Evolutionary conservation across 805 yeast species (phyloP).

Genomic region (Myxozyma kluyveri): DNA sequence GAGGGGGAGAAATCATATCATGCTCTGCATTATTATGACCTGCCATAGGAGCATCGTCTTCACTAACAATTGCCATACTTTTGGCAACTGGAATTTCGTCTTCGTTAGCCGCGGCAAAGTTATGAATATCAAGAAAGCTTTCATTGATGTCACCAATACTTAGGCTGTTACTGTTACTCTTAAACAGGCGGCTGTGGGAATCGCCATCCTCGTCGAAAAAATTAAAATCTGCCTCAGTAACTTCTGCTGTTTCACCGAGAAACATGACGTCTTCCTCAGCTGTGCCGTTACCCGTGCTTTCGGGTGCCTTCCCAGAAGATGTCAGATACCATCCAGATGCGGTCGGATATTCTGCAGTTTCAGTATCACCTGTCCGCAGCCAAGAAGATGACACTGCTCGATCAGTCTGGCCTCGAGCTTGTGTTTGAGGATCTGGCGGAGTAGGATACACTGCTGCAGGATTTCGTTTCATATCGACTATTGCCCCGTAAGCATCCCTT

Average conservation of each 20-base stretch:
- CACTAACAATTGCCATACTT: constrained; percentile 1
- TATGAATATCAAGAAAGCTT: constrained; percentile 12
- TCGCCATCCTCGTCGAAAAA: constrained; percentile 39
- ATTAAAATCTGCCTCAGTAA: constrained; percentile 45
- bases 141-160: constrained; percentile 5
- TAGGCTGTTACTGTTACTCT: constrained; percentile 28
- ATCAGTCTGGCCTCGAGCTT: constrained; percentile 7
- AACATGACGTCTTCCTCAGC: constrained; percentile 24
- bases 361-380: constrained; percentile 1
- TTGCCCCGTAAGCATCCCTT: not conserved
- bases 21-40: not conserved
- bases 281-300: not conserved
- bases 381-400: constrained; percentile 6
- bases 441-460: constrained; percentile 37
- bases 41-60: constrained; percentile 1
- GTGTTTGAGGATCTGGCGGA: constrained; percentile 38
- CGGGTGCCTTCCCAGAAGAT: constrained; percentile 7
- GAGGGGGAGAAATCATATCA: constrained; percentile 18
- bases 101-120: not conserved
- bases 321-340: not conserved
- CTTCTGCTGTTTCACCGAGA: constrained; percentile 40
- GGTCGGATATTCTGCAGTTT: constrained; percentile 5
- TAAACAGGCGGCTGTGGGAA: constrained; percentile 11
- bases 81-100: not conserved
- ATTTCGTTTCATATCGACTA: constrained; percentile 1